A percentile compares a stretch with the other conserved stretches of the same genome.
These are phyloP conservation scores for Pleurotus ostreatus DNA, from an alignment of 768 basidiomycete species.

Conservation along the genomic window DNA sequence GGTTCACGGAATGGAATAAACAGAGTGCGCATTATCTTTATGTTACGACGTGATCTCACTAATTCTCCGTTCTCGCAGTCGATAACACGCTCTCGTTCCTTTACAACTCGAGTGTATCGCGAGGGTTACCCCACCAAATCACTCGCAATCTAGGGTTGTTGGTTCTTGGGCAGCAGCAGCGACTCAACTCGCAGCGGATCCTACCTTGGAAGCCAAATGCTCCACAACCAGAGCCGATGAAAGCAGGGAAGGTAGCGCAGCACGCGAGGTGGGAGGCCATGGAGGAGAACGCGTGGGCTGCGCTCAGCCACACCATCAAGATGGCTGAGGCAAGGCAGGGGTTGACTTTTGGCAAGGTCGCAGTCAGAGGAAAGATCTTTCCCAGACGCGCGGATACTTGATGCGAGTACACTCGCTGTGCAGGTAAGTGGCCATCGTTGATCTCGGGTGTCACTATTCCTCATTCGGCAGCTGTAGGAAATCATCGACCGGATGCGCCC, in stretches of 20 bases:
- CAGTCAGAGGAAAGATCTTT: slow-evolving; percentile 12
- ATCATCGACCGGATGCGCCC: too few relatives aligned
- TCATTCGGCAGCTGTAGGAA: too few relatives aligned
- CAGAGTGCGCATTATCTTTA: slow-evolving; percentile 38
- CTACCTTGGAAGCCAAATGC: slow-evolving; percentile 13
- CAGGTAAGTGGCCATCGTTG: too few relatives aligned
- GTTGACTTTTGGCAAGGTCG: slow-evolving; percentile 47
- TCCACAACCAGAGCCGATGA: slow-evolving; percentile 30
- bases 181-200: slow-evolving; percentile 20
- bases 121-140: slow-evolving; percentile 57
- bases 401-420: too few relatives aligned
- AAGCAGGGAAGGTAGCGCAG: slow-evolving; percentile 14
- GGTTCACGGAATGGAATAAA: slow-evolving; percentile 52
- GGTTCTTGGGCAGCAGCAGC: slow-evolving; percentile 28
- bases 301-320: slow-evolving; percentile 48
- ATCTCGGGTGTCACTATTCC: too few relatives aligned
- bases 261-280: slow-evolving; percentile 22
- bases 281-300: slow-evolving; percentile 36
- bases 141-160: slow-evolving; percentile 52
- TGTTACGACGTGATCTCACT: background rate
- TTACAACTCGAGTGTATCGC: slow-evolving; percentile 55
- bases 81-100: slow-evolving; percentile 64
- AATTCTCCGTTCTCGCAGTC: slow-evolving; percentile 35
- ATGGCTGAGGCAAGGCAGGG: slow-evolving; percentile 56
- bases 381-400: too few relatives aligned